Percentiles rank a stretch among this genome's conserved stretches.
Conservation (phyloP, 306 rosid genomes). For the Glycine tomentella region DNA sequence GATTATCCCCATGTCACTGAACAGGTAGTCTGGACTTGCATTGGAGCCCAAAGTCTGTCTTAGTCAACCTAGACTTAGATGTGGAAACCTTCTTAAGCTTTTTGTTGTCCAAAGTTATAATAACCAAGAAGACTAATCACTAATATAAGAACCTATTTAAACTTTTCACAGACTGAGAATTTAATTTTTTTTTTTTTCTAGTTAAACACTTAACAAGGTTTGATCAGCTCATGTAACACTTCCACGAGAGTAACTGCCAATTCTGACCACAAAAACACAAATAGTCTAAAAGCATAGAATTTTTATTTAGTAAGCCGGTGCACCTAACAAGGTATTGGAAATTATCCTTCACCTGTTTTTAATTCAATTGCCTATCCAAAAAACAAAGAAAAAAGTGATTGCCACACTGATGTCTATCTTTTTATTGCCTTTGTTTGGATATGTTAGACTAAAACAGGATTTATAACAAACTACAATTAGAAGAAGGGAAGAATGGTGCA, state of each 20-base stretch:
- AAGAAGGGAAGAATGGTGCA: neutral
- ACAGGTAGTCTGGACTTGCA: conserved; percentile 13
- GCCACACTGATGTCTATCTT: neutral
- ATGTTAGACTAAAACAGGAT: neutral
- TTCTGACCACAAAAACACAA: conserved; percentile 7
- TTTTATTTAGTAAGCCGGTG: neutral
- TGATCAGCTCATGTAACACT: conserved; percentile 8
- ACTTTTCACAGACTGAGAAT: conserved; percentile 28
- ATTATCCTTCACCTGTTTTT: conserved; percentile 20
- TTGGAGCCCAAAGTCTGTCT: neutral
- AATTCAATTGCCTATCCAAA: neutral
- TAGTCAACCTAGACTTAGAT: neutral
- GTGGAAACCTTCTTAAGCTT: neutral
- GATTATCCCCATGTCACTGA: neutral
- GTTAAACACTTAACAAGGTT: neutral
- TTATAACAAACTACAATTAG: neutral
- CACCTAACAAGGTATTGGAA: neutral
- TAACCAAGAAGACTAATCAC: conserved; percentile 17
- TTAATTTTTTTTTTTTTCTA: neutral
- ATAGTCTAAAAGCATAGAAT: neutral
- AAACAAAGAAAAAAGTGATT: neutral
- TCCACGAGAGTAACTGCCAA: neutral
- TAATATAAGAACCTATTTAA: neutral
- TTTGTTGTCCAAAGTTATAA: conserved; percentile 13
- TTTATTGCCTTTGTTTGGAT: neutral